phyloP scores from a whole-genome alignment of 163 green algal genomes.

The Chlamydomonas reinhardtii region DNA sequence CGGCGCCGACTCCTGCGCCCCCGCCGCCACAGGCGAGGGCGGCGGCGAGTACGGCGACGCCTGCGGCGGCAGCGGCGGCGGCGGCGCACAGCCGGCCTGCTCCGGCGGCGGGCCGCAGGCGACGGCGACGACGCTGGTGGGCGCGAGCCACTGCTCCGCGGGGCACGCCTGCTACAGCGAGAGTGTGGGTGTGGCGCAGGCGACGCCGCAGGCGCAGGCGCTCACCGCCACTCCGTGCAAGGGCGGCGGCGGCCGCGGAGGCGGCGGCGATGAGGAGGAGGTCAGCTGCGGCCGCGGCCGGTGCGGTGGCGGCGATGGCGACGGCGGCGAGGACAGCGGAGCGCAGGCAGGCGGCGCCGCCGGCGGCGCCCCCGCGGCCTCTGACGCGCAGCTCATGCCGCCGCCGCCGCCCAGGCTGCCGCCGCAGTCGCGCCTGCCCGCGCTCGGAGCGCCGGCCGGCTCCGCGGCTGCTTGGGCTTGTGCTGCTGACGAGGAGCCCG shows the following conservation, averaged over 20 bases:
- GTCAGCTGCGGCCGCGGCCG: background rate
- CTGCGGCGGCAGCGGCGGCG: background rate
- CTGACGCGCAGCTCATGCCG: slow-evolving; percentile 17
- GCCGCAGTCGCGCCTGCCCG: background rate
- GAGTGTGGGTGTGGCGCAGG: background rate
- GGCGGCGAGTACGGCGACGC: background rate
- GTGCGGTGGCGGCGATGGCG: background rate
- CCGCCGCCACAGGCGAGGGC: background rate
- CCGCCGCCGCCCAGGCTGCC: slow-evolving; percentile 26
- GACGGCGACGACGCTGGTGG: background rate
- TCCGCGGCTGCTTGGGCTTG: too few species aligned
- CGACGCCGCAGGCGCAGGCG: background rate
- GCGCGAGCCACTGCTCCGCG: slow-evolving; percentile 2
- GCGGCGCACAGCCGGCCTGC: background rate
- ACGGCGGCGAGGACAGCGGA: background rate
- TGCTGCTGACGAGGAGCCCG: too few species aligned
- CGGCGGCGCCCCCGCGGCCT: too few species aligned
- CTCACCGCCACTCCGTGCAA: background rate
- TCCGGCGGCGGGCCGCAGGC: background rate
- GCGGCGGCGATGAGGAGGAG: background rate
- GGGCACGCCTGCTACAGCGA: slow-evolving; percentile 8
- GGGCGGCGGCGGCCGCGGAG: background rate
- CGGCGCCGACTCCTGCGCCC: background rate
- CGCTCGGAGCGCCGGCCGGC: too few species aligned
- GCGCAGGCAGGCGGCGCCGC: background rate